Base-by-base conservation (phyloP, 2,329 filamentous ascomycete genomes). In the Xylaria arbuscula region DNA sequence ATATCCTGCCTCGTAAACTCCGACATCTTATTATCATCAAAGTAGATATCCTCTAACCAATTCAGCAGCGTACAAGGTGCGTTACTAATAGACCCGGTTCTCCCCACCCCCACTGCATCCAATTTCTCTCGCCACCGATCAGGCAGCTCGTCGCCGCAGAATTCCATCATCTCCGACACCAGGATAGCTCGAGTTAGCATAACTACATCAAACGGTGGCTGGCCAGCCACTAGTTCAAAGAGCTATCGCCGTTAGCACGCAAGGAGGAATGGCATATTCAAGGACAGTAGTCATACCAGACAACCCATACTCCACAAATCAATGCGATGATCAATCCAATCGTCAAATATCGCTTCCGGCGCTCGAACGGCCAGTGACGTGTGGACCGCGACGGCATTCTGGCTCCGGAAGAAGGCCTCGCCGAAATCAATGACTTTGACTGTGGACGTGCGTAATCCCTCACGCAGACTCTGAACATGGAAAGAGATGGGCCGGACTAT, bases 261-360 rank as follows among this genome's bases (percentile, higher is more conserved):
- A 40, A 40, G 36, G 36, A 40, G 36, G 36, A 40, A 40, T 7
- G 36, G 36, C 36, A 5, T 42, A 40, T 48, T 36, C 9, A 42
- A 45, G 15, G 40, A 11, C 13, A 40, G 36, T 40, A 40, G 36
- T 56, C 56, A 22, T 64, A 71, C 69, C 56, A 71, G 17, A 36
- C 69, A 69, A 6, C 58, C 63, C 59, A 67, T 22, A 28, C 62
- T 66, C 69, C 66, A 71, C n/a, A 66, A 15, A 63, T 71, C 69
- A 13, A 64, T 48, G 0, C 63, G 58, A 32, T 11, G 47, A 34
- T 69, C 62, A 6, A 71, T 42, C 13, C 1, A 9, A 34, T 71
- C 63, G 17, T 53, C 51, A 17, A 71, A 66, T 15, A 69, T 22
- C 8, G 55, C 59, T 58, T 69, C 66, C 13, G 66, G 68, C 17